Evolutionary conservation across 306 rosid species (phyloP), one percentile per base, ranked within the genome.

Genomic region (Vigna hirtella): DNA sequence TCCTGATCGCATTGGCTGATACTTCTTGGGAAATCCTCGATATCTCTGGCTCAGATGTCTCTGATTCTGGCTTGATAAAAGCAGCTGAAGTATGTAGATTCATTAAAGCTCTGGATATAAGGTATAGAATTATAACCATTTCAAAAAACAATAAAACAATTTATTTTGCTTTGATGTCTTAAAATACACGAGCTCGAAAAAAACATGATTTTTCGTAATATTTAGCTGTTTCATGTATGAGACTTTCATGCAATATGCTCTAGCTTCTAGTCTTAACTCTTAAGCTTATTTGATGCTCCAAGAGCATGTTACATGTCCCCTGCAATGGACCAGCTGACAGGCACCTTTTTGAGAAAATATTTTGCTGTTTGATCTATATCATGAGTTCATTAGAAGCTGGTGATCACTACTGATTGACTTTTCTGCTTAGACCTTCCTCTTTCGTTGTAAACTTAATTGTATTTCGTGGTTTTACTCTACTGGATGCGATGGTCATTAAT

Each of bases 1-100:
- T 89, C 69, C 57, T 95, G 48, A 82, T 92, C 4, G 83, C 98
- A 32, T 77, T 95, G 77, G 92, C 89, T 72, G 98, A 95, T 85
- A 52, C 74, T 68, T 87, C 92, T 28, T 95, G 98, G 98, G 93
- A 86, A 66, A 66, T 86, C 77, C 93, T 95, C 56, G 98, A 95
- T 53, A 82, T 95, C 55, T 95, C 98, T 55, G 86, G 87, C 32
- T 95, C 98, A 58, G 98, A 95, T 76, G 93, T 92, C 81, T 88
- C 98, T 5, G 97, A 95, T 84, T 67, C 68, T 80, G 96, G 97
- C 57, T 82, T 95, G 85, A 80, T 40, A 20, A 85, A 91, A 87
- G 91, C 83, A 62, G 87, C 89, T 70, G 86, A 89, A 84, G 79
- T 77, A 38, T 92, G 98, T 81, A 86, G 77, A 72, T 81, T 9